Base-by-base conservation (phyloP, 176 grass and related monocot species). In the Alopecurus myosuroides region DNA sequence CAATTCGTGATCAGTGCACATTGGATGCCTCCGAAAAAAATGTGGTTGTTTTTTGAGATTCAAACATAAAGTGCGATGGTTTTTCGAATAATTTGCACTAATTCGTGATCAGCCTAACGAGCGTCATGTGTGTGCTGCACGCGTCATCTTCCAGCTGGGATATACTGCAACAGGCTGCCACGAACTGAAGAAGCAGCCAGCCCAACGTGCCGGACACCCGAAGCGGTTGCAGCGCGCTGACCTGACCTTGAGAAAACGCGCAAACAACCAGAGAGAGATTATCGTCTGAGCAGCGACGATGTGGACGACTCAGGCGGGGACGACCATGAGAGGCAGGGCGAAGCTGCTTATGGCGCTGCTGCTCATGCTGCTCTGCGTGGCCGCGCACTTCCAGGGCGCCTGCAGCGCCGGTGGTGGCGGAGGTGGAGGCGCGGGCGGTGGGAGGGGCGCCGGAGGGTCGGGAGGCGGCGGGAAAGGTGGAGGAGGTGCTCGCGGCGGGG, bases 301-400 rank as follows among this genome's bases (percentile, higher is more conserved):
- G 50, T 1, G 49, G 17, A 5, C 18, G 49, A 62, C 11, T 29
- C 26, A 1, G 58, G 28, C 58, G 13, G 58, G 23, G 57, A 61
- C 26, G 11, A 12, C 11, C 37, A 70, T 26, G 67, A 14, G 36
- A 41, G 22, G 37, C 37, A 7, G 12, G 3, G 39, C 39, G n/a
- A 53, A 46, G 68, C 23, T 41, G 79, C 61, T 69, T 22, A 44
- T 35, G 12, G 78, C 70, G 36, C 46, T 87, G 20, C 26, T 81
- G 58, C 35, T 82, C 70, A 15, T 52, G 60, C 25, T 77, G 34
- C 78, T 87, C 13, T 87, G 70, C 71, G 70, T 82, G 58, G 25
- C 60, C 9, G 7, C 71, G 46, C 60, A 67, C 52, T 72, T 80
- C 76, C 20, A 80, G 3, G 66, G 9, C 52, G 77, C 66, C 10